Evolutionary conservation across 2,329 filamentous ascomycete genomes (phyloP), one percentile per base, ranked within the genome.

Genomic region (Pseudopyricularia cyperi): DNA sequence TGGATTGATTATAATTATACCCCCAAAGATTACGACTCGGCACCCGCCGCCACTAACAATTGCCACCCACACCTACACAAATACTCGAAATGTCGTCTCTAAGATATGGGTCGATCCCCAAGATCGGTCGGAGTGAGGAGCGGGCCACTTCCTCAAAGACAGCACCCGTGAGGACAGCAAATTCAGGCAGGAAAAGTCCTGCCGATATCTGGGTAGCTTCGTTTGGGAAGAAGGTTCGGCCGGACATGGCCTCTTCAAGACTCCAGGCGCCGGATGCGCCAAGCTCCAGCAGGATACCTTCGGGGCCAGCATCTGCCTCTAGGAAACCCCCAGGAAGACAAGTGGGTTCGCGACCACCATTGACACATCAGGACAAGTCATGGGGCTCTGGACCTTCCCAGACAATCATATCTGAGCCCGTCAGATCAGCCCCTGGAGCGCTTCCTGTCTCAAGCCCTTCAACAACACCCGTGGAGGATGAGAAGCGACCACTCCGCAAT

Each of bases 301-400:
- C 69, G 51, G 65, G 68, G n/a, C 67, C 68, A 49, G 63, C 62
- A 32, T 56, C 59, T 15, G 57, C 64, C 11, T 37, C 60, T 12
- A 62, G 65, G 46, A 60, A 60, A 26, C 63, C 63, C 60, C 61
- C 5, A 56, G 59, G 12, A 55, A 52, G 55, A 37, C 59, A 57
- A 19, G 37, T 57, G n/a, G 58, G 59, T 44, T 48, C 56, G 26
- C 66, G 64, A 42, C 66, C 67, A n/a, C 63, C 64, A 19, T 58
- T 72, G 5, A 66, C 64, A 34, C 68, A 71, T 33, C 69, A 72
- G 59, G 66, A 67, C 9, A 72, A 69, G 53, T 68, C 70, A 56
- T 70, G 68, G 66, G 66, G 61, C 34, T 70, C 68, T 17, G 59
- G 49, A 7, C 34, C 37, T 30, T n/a, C 19, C 2, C 33, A 30